phyloP scores from a whole-genome alignment of 2,329 filamentous ascomycete species.

The Ophiosphaerella korrae region DNA sequence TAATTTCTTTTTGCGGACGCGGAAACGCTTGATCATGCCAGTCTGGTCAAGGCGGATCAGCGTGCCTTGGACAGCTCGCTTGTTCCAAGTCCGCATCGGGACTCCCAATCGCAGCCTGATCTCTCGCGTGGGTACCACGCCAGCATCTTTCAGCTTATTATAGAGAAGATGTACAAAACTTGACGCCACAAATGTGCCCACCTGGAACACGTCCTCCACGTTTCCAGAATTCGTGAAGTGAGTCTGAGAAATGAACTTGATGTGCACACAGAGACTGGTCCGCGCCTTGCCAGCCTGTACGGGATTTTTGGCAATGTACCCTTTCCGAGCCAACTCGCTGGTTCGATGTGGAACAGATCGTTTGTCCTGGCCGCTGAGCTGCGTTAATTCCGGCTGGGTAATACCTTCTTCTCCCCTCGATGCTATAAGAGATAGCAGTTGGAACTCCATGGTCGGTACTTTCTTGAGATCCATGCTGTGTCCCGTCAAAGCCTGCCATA shows the following conservation, averaged over 20 bases:
- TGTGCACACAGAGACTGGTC: slow-evolving; percentile 63
- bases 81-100: slow-evolving; percentile 43
- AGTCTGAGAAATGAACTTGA: slow-evolving; percentile 52
- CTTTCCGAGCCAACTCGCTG: slow-evolving; percentile 60
- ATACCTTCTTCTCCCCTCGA: slow-evolving; percentile 60
- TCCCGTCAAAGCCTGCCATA: slow-evolving; percentile 65
- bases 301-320: slow-evolving; percentile 64
- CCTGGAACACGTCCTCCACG: slow-evolving; percentile 42
- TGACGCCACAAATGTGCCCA: slow-evolving; percentile 54
- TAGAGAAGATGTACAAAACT: slow-evolving; percentile 57
- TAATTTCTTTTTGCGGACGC: slow-evolving; percentile 35
- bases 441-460: slow-evolving; percentile 61
- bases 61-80: slow-evolving; percentile 46
- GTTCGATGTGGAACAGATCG: slow-evolving; percentile 67
- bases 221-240: slow-evolving; percentile 33
- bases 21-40: slow-evolving; percentile 48
- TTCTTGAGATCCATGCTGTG: slow-evolving; percentile 62
- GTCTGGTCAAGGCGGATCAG: slow-evolving; percentile 47
- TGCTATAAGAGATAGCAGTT: slow-evolving; percentile 63
- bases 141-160: slow-evolving; percentile 54
- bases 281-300: slow-evolving; percentile 50
- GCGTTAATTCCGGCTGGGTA: slow-evolving; percentile 61
- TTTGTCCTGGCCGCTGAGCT: slow-evolving; percentile 66
- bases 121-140: slow-evolving; percentile 59
- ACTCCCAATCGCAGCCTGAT: slow-evolving; percentile 55